Percentiles rank a stretch among this genome's conserved stretches.
Evolutionary conservation across 257 asterid genomes (phyloP).

Genomic region (Solanum tacnaense): DNA sequence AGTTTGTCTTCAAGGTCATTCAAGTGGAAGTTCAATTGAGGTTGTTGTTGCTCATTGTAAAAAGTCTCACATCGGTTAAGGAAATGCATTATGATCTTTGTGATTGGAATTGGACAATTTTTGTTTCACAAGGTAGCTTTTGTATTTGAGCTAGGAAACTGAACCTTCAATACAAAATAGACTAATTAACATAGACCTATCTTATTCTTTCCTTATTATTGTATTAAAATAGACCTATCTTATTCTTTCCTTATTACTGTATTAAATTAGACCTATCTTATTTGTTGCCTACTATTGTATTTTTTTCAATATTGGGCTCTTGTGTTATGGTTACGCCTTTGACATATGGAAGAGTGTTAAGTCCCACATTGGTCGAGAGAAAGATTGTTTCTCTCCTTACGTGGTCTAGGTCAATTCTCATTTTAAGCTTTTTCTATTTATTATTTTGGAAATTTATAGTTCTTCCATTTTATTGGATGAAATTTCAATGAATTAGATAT

Average conservation of each 20-base stretch:
- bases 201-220: background rate
- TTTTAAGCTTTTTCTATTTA: background rate
- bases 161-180: background rate
- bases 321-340: background rate
- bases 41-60: conserved; percentile 60
- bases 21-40: conserved; percentile 34
- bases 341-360: background rate
- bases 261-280: too few relatives aligned
- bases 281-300: background rate
- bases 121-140: background rate
- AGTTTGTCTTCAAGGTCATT: background rate
- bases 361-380: background rate
- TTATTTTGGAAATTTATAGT: background rate
- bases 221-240: background rate
- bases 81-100: background rate
- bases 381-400: background rate
- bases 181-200: background rate
- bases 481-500: background rate
- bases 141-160: background rate
- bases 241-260: too few relatives aligned
- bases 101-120: background rate
- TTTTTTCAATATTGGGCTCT: background rate
- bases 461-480: background rate
- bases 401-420: background rate
- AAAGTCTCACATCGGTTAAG: conserved; percentile 14